Conservation (phyloP, 1,139 yeast species). For the Magnusiomyces suaveolens region DNA sequence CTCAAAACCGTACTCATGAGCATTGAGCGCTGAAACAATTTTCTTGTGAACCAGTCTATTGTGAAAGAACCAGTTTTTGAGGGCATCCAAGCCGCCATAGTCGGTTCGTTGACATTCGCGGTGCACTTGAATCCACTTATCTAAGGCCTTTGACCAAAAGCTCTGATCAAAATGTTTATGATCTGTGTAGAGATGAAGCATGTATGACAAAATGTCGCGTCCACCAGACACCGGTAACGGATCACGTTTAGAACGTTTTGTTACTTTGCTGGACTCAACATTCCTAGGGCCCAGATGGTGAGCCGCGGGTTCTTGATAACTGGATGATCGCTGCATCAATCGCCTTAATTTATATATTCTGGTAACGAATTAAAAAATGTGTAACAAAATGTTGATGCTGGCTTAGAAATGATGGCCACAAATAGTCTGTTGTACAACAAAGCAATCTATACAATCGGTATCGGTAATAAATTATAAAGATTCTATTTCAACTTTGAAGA, state of each 20-base stretch:
- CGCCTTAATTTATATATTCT: too few species aligned
- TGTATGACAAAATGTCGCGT: not conserved
- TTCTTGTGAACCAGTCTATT: not conserved
- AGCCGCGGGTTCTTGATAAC: not conserved
- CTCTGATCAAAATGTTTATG: not conserved
- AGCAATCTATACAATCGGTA: too few species aligned
- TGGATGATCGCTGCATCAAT: not conserved
- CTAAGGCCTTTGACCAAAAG: not conserved
- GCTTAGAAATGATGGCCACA: too few species aligned
- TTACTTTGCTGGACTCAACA: not conserved
- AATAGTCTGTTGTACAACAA: too few species aligned
- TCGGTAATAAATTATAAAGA: too few species aligned
- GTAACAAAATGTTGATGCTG: too few species aligned
- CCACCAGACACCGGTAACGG: not conserved
- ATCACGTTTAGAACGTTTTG: not conserved
- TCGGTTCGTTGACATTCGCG: not conserved
- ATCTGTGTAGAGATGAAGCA: not conserved
- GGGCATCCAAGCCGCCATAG: not conserved
- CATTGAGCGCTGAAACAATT: not conserved
- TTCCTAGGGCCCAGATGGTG: not conserved
- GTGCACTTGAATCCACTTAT: not conserved
- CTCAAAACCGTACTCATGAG: not conserved
- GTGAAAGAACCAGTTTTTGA: constrained; percentile 1
- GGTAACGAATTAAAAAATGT: too few species aligned
- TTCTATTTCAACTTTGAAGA: too few species aligned